Percentiles rank a stretch among this genome's conserved stretches.
phyloP scores from a whole-genome alignment of 2,329 filamentous ascomycete species.

The Trichoderma sp. region DNA sequence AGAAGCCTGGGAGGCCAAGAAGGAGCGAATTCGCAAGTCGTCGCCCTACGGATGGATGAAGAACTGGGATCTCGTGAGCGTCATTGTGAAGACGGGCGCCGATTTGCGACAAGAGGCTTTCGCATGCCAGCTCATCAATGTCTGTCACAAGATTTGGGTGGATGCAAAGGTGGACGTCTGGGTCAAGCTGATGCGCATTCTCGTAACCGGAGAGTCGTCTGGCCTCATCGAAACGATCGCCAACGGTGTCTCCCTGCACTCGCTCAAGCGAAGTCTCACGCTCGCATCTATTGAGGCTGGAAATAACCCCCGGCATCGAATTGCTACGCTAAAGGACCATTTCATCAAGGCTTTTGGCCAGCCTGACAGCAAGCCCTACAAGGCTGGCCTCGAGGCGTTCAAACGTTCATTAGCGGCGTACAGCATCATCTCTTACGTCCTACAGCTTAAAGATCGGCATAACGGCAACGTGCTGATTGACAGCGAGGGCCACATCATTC shows the following conservation, averaged over 20 bases:
- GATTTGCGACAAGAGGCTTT: slow-evolving; percentile 84
- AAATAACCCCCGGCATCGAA: slow-evolving; percentile 70
- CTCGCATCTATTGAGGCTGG: slow-evolving; percentile 72
- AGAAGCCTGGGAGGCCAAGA: slow-evolving; percentile 82
- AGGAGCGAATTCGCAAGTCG: slow-evolving; percentile 78
- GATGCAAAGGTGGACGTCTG: slow-evolving; percentile 77
- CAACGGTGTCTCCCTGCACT: slow-evolving; percentile 84
- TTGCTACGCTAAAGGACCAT: slow-evolving; percentile 79
- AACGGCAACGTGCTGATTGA: slow-evolving; percentile 87
- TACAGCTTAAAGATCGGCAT: slow-evolving; percentile 83
- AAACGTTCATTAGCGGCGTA: slow-evolving; percentile 81
- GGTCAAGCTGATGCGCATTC: slow-evolving; percentile 84
- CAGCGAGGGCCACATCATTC: slow-evolving; percentile 81
- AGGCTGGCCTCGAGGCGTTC: slow-evolving; percentile 74
- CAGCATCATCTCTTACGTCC: slow-evolving; percentile 79
- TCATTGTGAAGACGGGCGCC: slow-evolving; percentile 84
- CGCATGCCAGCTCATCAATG: slow-evolving; percentile 79
- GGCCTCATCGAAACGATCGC: slow-evolving; percentile 87
- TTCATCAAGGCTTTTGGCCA: slow-evolving; percentile 78
- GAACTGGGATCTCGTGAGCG: slow-evolving; percentile 84
- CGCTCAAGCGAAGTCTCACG: slow-evolving; percentile 78
- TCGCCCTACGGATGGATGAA: slow-evolving; percentile 88
- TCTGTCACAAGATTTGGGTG: slow-evolving; percentile 80
- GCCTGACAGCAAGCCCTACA: slow-evolving; percentile 67
- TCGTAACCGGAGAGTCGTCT: slow-evolving; percentile 82